Conservation (phyloP, 495 filamentous ascomycete genomes). For the Lasiosphaeria hispida region DNA sequence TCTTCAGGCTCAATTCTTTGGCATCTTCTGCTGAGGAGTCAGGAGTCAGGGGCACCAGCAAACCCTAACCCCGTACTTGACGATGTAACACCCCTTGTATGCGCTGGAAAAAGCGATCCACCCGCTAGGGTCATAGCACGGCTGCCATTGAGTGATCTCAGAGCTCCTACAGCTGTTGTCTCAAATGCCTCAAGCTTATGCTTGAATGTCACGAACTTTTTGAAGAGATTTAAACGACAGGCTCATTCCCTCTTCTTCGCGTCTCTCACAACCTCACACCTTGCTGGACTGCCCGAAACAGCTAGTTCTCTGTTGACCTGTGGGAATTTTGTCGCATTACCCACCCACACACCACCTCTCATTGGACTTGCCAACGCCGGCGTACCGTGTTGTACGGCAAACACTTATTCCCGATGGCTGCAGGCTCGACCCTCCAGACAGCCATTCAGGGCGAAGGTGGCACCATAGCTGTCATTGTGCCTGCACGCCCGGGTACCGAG, state of each 20-base stretch:
- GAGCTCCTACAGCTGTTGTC: conserved; percentile 3
- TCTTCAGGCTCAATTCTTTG: neutral
- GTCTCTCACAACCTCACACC: neutral
- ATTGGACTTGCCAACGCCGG: neutral
- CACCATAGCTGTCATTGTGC: conserved; percentile 64
- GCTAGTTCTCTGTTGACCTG: too few relatives aligned
- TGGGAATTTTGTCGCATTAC: neutral
- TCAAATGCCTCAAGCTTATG: neutral
- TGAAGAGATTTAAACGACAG: neutral
- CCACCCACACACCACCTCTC: neutral
- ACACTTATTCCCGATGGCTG: conserved; percentile 14
- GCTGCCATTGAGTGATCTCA: neutral
- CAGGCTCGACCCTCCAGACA: conserved; percentile 38
- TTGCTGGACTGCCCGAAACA: too few relatives aligned
- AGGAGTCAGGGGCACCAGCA: neutral
- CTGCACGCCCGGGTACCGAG: conserved; percentile 50
- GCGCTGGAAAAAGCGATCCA: conserved; percentile 3
- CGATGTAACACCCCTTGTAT: neutral
- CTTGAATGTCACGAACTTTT: neutral
- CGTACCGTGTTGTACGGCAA: too few relatives aligned
- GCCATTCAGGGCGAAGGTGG: conserved; percentile 40
- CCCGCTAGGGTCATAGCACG: conserved; percentile 4
- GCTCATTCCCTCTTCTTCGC: neutral
- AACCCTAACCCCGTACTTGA: conserved; percentile 8
- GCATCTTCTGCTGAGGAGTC: neutral